phyloP scores from a whole-genome alignment of 106 monocot species.

The Dendrobium huoshanense region DNA sequence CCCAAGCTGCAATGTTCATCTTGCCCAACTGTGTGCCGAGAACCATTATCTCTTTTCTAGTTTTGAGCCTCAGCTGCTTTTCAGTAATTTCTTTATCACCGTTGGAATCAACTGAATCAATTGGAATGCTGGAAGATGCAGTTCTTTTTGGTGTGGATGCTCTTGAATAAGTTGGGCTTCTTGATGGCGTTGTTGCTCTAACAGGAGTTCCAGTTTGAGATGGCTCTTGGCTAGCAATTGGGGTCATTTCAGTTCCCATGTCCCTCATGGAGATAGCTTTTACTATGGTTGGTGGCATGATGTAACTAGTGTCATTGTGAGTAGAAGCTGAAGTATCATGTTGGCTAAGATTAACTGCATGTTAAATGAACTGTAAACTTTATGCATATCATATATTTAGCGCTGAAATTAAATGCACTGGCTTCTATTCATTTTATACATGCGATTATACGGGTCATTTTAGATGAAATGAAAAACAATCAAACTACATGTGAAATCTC shows the following conservation, averaged over 20 bases:
- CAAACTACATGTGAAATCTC: too few species aligned
- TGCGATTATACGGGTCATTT: too few species aligned
- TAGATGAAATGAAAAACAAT: too few species aligned
- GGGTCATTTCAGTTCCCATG: constrained; percentile 97
- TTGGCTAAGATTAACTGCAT: constrained; percentile 38
- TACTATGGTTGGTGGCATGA: constrained; percentile 34
- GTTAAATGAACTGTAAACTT: too few species aligned
- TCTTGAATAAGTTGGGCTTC: constrained; percentile 54
- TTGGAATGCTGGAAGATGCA: constrained; percentile 15
- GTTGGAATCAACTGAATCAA: constrained; percentile 17
- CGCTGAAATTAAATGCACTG: too few species aligned
- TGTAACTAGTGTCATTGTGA: constrained; percentile 22
- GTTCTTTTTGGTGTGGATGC: constrained; percentile 37
- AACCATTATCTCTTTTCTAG: constrained; percentile 84
- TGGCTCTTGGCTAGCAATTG: constrained; percentile 84
- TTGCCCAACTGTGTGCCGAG: constrained; percentile 88
- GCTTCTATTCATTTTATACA: too few species aligned
- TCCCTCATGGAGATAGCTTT: constrained; percentile 86
- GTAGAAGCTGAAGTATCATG: constrained; percentile 36
- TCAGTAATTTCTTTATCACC: constrained; percentile 50
- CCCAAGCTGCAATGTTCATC: constrained; percentile 89
- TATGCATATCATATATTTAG: too few species aligned
- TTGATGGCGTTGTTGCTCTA: constrained; percentile 38
- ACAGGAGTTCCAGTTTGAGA: constrained; percentile 80
- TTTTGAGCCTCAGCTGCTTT: constrained; percentile 64